Conservation (phyloP, 2,329 filamentous ascomycete species). For the Hymenoscyphus salicellus region DNA sequence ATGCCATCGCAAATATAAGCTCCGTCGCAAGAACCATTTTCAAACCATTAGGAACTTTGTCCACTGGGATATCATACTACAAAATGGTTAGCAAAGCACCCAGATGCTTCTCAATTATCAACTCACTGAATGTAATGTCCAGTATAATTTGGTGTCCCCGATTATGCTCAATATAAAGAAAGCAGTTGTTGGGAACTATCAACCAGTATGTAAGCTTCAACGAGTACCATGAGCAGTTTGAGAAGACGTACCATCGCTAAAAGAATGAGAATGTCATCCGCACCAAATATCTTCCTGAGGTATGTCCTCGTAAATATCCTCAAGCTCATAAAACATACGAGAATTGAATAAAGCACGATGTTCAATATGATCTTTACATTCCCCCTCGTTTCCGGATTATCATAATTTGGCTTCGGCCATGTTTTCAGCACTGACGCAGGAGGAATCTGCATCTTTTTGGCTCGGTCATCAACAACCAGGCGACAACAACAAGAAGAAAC, state of each 20-base stretch:
- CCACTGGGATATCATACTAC: conserved; percentile 40
- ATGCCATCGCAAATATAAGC: conserved; percentile 39
- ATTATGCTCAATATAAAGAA: conserved; percentile 40
- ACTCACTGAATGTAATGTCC: conserved; percentile 37
- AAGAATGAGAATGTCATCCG: conserved; percentile 47
- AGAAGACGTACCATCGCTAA: conserved; percentile 37
- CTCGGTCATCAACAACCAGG: neutral
- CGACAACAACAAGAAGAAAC: neutral
- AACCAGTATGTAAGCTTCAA: conserved; percentile 3
- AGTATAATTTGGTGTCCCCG: conserved; percentile 38
- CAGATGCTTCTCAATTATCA: neutral
- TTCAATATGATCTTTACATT: conserved; percentile 44
- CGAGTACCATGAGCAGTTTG: neutral
- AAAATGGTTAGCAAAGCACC: neutral
- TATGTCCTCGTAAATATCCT: conserved; percentile 46
- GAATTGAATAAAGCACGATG: conserved; percentile 40
- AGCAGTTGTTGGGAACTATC: conserved; percentile 36
- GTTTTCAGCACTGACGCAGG: conserved; percentile 19
- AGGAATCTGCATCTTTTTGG: conserved; percentile 25
- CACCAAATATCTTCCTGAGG: conserved; percentile 44
- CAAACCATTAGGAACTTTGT: conserved; percentile 36
- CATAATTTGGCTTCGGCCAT: conserved; percentile 45
- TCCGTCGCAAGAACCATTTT: conserved; percentile 42
- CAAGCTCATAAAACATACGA: conserved; percentile 42
- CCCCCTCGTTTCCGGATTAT: conserved; percentile 45